Evolutionary conservation across 345 rosid genomes (phyloP), one percentile per base, ranked within the genome.

Genomic region (Excoecaria cochinchinensis): DNA sequence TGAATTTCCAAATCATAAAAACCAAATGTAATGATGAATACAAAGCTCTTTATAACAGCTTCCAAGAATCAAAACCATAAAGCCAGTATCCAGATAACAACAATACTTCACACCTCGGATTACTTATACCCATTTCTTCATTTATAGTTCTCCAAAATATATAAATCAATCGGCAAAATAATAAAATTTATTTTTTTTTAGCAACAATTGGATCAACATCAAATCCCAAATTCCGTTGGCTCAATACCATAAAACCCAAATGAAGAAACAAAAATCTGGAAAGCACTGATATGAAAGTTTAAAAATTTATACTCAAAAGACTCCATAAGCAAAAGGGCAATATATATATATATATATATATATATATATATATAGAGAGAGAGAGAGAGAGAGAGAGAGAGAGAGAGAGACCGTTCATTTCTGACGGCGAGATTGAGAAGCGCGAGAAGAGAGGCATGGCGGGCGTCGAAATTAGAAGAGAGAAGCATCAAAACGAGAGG

Each of bases 381-480:
- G 1, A 53, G 19, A 67, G 17, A n/a, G n/a, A n/a, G n/a, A n/a
- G n/a, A 71, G 16, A 67, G 42, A 75, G 19, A 67, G 5, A 24
- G 19, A 73, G 61, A 51, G 66, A 71, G 61, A 51, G 71, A 88
- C 90, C 89, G 79, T 69, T 88, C 87, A 78, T 91, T 87, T 79
- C 93, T 85, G 64, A 84, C 96, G 69, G 93, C 91, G 67, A 91
- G 91, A 74, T 89, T 91, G 79, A 91, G 93, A 67, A 91, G 93
- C 36, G 93, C 96, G 31, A 91, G 89, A 67, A 91, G 91, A 66
- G 93, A 89, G 68, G 93, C 86, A 65, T 88, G 87, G 21, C 89
- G 87, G 57, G 93, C 96, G 60, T 89, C 93, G 44, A 74, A 66
- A 60, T 82, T 85, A 38, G 90, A 78, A 52, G 90, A 88, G 62